Percentiles rank a stretch among this genome's conserved stretches.
Evolutionary conservation across 805 yeast genomes (phyloP).

Genomic region (Saccharomyces kudriavzevii): DNA sequence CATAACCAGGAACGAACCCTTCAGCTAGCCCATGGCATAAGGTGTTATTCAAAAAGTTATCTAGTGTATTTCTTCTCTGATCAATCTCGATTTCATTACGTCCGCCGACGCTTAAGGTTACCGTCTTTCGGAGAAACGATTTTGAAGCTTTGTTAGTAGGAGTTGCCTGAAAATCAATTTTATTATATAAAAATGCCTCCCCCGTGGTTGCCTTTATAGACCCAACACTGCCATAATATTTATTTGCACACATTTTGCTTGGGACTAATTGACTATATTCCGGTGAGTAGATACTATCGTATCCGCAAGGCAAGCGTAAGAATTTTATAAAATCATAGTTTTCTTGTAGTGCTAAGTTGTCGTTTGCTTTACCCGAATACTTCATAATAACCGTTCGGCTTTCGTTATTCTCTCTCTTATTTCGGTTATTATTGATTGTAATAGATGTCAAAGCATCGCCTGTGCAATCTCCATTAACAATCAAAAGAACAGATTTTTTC

Average conservation of each 20-base stretch:
- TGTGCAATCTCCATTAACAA: slow-evolving; percentile 22
- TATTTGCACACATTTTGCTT: slow-evolving; percentile 23
- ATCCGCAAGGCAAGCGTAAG: slow-evolving; percentile 22
- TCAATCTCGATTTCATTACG: slow-evolving; percentile 24
- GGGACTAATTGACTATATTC: slow-evolving; percentile 24
- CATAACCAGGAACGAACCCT: slow-evolving; percentile 24
- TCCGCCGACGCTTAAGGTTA: slow-evolving; percentile 28
- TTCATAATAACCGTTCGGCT: slow-evolving; percentile 17
- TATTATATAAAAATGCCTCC: slow-evolving; percentile 26
- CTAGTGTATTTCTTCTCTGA: slow-evolving; percentile 21
- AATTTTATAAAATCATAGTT: slow-evolving; percentile 21
- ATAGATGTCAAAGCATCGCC: slow-evolving; percentile 28
- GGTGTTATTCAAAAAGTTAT: slow-evolving; percentile 21
- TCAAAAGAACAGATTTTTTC: slow-evolving; percentile 18
- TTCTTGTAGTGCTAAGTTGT: slow-evolving; percentile 16
- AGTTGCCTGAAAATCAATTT: slow-evolving; percentile 4
- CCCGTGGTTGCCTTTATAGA: slow-evolving; percentile 28
- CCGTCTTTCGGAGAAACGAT: slow-evolving; percentile 18
- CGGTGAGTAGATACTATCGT: slow-evolving; percentile 23
- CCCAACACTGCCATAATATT: slow-evolving; percentile 24
- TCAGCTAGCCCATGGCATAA: slow-evolving; percentile 21
- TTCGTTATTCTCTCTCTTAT: slow-evolving; percentile 15
- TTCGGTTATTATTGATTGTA: slow-evolving; percentile 27
- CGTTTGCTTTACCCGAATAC: slow-evolving; percentile 16
- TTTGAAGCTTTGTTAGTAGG: slow-evolving; percentile 1